These are phyloP conservation scores for Aspergillus costaricaensis DNA, from an alignment of 2,329 filamentous ascomycete species.

Conservation along the genomic window DNA sequence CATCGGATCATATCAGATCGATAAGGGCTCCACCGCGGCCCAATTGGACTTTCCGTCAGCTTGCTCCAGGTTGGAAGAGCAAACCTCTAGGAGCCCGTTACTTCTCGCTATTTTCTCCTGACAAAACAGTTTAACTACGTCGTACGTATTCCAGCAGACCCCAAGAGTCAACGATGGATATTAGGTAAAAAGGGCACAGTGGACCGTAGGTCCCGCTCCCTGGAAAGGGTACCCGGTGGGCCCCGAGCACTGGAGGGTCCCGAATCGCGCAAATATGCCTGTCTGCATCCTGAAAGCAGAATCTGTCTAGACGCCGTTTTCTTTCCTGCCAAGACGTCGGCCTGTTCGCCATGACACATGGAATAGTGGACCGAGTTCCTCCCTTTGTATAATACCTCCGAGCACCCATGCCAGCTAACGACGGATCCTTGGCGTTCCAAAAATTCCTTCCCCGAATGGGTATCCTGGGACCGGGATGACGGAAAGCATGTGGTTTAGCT, in stretches of 20 bases:
- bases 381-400: not conserved
- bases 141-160: too few relatives aligned
- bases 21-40: not conserved
- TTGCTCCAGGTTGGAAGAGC: too few relatives aligned
- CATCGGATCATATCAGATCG: slow-evolving; percentile 10
- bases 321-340: not conserved
- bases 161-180: not conserved
- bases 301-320: not conserved
- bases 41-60: not conserved
- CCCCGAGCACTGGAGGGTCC: not conserved
- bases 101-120: too few relatives aligned
- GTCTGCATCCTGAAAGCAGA: not conserved
- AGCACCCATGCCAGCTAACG: not conserved
- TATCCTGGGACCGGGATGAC: not conserved
- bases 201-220: not conserved
- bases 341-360: not conserved
- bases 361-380: not conserved
- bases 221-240: slow-evolving; percentile 1
- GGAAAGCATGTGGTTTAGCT: not conserved
- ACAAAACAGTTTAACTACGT: too few relatives aligned
- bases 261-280: not conserved
- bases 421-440: not conserved
- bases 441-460: not conserved
- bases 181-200: too few relatives aligned
- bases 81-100: too few relatives aligned